These are phyloP conservation scores for Sporisorium sorghi DNA, from an alignment of 1,284 basidiomycete species.

Conservation along the genomic window DNA sequence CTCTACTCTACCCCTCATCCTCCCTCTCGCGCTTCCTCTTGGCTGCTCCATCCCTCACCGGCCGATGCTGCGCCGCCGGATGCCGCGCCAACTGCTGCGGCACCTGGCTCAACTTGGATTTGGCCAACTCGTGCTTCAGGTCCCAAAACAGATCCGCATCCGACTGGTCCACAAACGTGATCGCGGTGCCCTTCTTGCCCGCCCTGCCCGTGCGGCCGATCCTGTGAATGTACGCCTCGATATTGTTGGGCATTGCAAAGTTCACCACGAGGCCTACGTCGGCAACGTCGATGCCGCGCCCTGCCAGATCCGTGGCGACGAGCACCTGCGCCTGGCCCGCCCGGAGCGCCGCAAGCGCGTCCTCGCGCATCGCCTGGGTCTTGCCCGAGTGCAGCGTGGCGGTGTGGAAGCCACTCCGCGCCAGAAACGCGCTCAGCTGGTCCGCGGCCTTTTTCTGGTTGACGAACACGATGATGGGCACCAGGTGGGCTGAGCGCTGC, in stretches of 20 bases:
- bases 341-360: constrained; percentile 84
- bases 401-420: constrained; percentile 85
- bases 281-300: constrained; percentile 97
- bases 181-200: constrained; percentile 89
- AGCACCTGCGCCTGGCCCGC: constrained; percentile 83
- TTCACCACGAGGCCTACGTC: constrained; percentile 96
- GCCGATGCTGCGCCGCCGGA: constrained; percentile 57
- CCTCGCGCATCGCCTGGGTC: constrained; percentile 95
- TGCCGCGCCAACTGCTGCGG: constrained; percentile 57
- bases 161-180: constrained; percentile 94
- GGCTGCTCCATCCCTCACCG: constrained; percentile 20
- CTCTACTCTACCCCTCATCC: constrained; percentile 31
- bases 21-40: constrained; percentile 47
- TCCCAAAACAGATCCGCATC: constrained; percentile 89
- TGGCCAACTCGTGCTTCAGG: constrained; percentile 59
- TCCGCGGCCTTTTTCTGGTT: constrained; percentile 99
- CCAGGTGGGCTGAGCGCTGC: constrained; percentile 78
- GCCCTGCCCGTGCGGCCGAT: constrained; percentile 98
- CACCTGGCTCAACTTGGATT: constrained; percentile 58
- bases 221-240: constrained; percentile 96
- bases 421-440: constrained; percentile 90
- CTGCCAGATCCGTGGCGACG: constrained; percentile 96
- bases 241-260: constrained; percentile 94
- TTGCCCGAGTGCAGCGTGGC: constrained; percentile 95
- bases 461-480: constrained; percentile 98